Conservation (phyloP, 495 filamentous ascomycete genomes). For the Collariella sp. region DNA sequence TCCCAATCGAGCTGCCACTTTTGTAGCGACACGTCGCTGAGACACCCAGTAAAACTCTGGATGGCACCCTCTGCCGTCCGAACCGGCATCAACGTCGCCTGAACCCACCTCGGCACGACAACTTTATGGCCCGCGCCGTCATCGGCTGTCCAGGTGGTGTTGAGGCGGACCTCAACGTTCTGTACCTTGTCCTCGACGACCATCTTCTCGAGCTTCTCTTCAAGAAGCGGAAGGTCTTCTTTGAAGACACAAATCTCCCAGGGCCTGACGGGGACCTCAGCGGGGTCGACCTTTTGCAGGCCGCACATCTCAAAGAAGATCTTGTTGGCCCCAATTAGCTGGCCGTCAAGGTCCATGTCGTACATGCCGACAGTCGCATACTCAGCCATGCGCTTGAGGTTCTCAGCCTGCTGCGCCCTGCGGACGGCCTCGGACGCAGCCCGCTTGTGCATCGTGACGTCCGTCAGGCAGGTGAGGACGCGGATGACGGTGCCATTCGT, state of each 20-base stretch:
- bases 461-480: conserved; percentile 38
- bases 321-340: conserved; percentile 35
- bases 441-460: conserved; percentile 35
- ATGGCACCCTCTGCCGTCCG: conserved; percentile 23
- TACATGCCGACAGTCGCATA: conserved; percentile 42
- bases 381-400: conserved; percentile 42
- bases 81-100: conserved; percentile 33
- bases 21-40: conserved; percentile 33
- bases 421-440: conserved; percentile 36
- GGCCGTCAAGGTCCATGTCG: conserved; percentile 38
- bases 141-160: conserved; percentile 24
- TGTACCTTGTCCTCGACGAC: conserved; percentile 22
- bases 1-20: conserved; percentile 33
- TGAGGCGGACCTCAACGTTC: conserved; percentile 30
- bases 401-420: conserved; percentile 39
- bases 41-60: conserved; percentile 30
- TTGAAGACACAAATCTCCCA: conserved; percentile 30
- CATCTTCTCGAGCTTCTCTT: conserved; percentile 23
- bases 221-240: conserved; percentile 22
- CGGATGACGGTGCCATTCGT: conserved; percentile 30
- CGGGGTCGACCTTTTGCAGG: conserved; percentile 25
- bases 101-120: conserved; percentile 25
- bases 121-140: conserved; percentile 26
- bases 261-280: conserved; percentile 24
- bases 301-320: conserved; percentile 41